A percentile compares a stretch with the other conserved stretches of the same genome.
phyloP scores from a whole-genome alignment of 805 yeast genomes.

The Kluyveromyces aestuarii region DNA sequence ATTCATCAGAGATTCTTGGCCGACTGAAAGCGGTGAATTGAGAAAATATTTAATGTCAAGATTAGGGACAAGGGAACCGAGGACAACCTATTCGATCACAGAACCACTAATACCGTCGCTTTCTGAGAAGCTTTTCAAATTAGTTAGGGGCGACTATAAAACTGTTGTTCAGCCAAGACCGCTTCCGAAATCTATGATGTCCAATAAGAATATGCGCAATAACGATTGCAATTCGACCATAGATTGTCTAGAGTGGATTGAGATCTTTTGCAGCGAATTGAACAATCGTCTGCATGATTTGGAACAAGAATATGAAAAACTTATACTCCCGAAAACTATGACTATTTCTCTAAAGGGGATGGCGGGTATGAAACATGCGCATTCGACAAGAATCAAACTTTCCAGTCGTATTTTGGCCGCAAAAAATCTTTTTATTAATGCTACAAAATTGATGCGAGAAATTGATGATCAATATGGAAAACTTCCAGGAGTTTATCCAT shows the following conservation, averaged over 20 bases:
- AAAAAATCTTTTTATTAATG: conserved; percentile 24
- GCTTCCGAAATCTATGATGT: conserved; percentile 77
- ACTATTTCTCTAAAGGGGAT: conserved; percentile 30
- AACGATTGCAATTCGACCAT: conserved; percentile 39
- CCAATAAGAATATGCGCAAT: conserved; percentile 70
- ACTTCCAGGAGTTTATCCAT: conserved; percentile 34
- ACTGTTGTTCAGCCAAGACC: conserved; percentile 50
- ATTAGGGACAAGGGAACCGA: conserved; percentile 4
- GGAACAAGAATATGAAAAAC: conserved; percentile 44
- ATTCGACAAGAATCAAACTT: conserved; percentile 13
- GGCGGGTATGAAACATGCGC: conserved; percentile 12
- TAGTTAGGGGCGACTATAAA: conserved; percentile 55
- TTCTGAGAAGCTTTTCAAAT: conserved; percentile 46
- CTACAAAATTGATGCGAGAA: conserved; percentile 35
- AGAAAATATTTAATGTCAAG: conserved; percentile 11
- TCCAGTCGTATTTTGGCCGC: conserved; percentile 9
- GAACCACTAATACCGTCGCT: conserved; percentile 37
- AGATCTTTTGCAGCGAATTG: conserved; percentile 75
- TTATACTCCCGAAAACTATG: conserved; percentile 40
- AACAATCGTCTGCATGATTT: conserved; percentile 60
- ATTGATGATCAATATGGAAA: conserved; percentile 23
- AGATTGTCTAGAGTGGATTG: conserved; percentile 71
- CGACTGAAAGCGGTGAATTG: conserved; percentile 30
- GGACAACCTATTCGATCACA: conserved; percentile 13
- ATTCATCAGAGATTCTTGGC: conserved; percentile 42